Conservation (phyloP, 768 basidiomycete genomes). For the Naematelia encephala region DNA sequence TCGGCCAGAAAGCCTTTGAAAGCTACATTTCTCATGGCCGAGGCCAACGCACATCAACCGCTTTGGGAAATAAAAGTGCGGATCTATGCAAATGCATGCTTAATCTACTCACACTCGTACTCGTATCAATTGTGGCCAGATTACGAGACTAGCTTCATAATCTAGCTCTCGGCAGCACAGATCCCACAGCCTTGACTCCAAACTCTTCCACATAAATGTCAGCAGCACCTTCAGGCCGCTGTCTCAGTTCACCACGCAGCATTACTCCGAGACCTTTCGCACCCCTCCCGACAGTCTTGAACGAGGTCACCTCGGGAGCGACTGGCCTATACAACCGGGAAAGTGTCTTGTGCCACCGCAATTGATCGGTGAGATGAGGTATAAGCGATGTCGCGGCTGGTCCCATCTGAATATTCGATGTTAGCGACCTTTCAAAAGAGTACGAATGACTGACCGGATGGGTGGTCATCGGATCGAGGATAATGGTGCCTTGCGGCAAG, state of each 20-base stretch:
- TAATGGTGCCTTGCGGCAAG: slow-evolving; percentile 9
- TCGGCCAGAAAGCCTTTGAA: neutral
- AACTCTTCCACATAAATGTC: slow-evolving; percentile 31
- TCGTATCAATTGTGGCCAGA: no score
- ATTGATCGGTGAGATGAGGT: slow-evolving; percentile 34
- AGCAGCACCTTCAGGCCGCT: slow-evolving; percentile 20
- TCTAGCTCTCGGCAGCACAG: neutral
- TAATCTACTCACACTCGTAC: no score
- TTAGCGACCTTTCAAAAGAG: neutral
- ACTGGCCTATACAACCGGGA: slow-evolving; percentile 26
- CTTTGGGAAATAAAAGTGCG: no score
- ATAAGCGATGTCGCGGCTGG: slow-evolving; percentile 19
- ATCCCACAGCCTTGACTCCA: slow-evolving; percentile 21
- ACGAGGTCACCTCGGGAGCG: slow-evolving; percentile 18
- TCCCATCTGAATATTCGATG: neutral
- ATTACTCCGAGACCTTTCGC: slow-evolving; percentile 46
- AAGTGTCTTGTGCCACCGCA: slow-evolving; percentile 46
- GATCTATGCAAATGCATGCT: no score
- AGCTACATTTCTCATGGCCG: neutral
- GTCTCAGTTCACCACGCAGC: slow-evolving; percentile 39
- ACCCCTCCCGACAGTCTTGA: slow-evolving; percentile 44
- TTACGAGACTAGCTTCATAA: neutral
- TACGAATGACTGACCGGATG: slow-evolving; percentile 22
- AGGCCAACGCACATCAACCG: no score
- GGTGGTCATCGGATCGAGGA: slow-evolving; percentile 41